Evolutionary conservation across 2,329 filamentous ascomycete species (phyloP).

Genomic region (Claviceps purpurea): DNA sequence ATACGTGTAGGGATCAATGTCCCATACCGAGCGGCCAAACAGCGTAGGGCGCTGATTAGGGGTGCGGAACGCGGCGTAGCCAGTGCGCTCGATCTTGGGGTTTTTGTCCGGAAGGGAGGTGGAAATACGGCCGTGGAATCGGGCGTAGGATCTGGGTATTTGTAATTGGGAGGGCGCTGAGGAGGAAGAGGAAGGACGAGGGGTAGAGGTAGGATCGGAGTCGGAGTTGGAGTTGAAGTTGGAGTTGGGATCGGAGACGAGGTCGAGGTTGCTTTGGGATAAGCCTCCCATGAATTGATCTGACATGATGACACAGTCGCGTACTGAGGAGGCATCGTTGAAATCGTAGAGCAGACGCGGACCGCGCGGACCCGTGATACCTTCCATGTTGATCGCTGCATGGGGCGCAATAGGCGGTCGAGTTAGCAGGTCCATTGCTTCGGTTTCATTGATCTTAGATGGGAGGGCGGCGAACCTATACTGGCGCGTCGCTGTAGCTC

Average conservation of each 20-base stretch:
- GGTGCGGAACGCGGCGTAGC: slow-evolving; percentile 86
- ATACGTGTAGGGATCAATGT: slow-evolving; percentile 80
- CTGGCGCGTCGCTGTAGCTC: slow-evolving; percentile 44
- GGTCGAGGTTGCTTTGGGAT: slow-evolving; percentile 62
- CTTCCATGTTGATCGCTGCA: slow-evolving; percentile 55
- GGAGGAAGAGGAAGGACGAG: slow-evolving; percentile 11
- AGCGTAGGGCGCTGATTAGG: slow-evolving; percentile 60
- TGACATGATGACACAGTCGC: slow-evolving; percentile 63
- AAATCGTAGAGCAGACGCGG: slow-evolving; percentile 56
- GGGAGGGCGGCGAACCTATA: slow-evolving; percentile 29
- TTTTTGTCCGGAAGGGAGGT: slow-evolving; percentile 64
- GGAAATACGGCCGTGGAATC: slow-evolving; percentile 82
- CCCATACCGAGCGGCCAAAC: slow-evolving; percentile 79
- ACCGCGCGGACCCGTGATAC: slow-evolving; percentile 48
- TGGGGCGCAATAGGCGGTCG: too few relatives aligned
- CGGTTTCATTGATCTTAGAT: background rate
- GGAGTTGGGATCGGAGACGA: slow-evolving; percentile 21
- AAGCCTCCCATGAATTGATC: slow-evolving; percentile 79
- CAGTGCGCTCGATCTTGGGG: slow-evolving; percentile 63
- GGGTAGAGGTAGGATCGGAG: background rate
- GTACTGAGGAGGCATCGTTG: slow-evolving; percentile 30
- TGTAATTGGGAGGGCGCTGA: slow-evolving; percentile 7
- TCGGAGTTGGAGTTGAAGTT: background rate
- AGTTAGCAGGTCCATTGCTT: background rate
- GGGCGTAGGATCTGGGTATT: slow-evolving; percentile 40